These are phyloP conservation scores for Globisporangium takayamanum DNA, from an alignment of 352 stramenopile species.

Conservation along the genomic window DNA sequence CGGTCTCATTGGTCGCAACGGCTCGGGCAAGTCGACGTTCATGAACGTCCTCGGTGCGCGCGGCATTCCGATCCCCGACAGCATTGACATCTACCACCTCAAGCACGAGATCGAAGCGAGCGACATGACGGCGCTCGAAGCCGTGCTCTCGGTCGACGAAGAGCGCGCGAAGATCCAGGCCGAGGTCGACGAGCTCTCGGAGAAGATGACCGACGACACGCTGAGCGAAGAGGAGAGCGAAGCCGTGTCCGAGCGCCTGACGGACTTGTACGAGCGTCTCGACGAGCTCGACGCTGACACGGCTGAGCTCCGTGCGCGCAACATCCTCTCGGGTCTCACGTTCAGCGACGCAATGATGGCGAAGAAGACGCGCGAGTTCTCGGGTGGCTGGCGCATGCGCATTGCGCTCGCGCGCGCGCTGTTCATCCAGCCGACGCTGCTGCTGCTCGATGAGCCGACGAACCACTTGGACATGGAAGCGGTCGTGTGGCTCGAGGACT, in stretches of 20 bases:
- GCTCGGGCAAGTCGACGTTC: slow-evolving; percentile 95
- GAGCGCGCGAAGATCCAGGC: slow-evolving; percentile 90
- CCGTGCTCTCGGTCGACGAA: slow-evolving; percentile 93
- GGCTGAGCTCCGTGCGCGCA: slow-evolving; percentile 88
- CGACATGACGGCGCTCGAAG: slow-evolving; percentile 92
- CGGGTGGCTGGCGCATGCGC: slow-evolving; percentile 94
- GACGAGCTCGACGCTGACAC: slow-evolving; percentile 94
- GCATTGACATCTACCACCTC: slow-evolving; percentile 96
- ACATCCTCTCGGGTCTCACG: slow-evolving; percentile 93
- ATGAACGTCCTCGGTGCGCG: slow-evolving; percentile 95
- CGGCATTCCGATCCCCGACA: slow-evolving; percentile 92
- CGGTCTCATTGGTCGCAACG: slow-evolving; percentile 95
- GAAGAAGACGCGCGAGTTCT: slow-evolving; percentile 93
- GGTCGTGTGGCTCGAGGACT: slow-evolving; percentile 98
- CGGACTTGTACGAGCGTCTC: slow-evolving; percentile 92
- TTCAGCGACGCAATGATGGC: slow-evolving; percentile 95
- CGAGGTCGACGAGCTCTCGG: slow-evolving; percentile 90
- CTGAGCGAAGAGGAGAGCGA: slow-evolving; percentile 84
- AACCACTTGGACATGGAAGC: slow-evolving; percentile 97
- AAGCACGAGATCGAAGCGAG: slow-evolving; percentile 95
- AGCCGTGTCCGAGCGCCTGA: slow-evolving; percentile 89
- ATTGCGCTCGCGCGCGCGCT: slow-evolving; percentile 94
- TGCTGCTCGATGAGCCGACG: slow-evolving; percentile 94
- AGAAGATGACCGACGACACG: slow-evolving; percentile 85
- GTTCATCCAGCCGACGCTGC: slow-evolving; percentile 94